phyloP scores from a whole-genome alignment of 768 basidiomycete species.

The Podaxis mareebaensis region DNA sequence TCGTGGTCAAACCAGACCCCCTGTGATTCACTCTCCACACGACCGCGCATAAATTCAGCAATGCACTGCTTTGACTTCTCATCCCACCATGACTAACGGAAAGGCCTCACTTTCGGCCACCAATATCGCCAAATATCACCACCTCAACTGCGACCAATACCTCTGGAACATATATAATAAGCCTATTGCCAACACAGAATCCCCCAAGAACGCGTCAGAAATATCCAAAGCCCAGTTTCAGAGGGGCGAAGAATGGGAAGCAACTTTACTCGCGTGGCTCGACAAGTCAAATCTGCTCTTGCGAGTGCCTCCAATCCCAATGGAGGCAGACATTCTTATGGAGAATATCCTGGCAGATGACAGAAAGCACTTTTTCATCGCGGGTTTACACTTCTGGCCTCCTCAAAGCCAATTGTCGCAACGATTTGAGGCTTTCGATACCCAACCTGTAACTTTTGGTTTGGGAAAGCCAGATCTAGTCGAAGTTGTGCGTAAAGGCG shows the following conservation, averaged over 20 bases:
- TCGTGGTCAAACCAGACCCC: not conserved
- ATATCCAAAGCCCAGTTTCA: constrained; percentile 39
- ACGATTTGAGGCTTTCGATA: constrained; percentile 33
- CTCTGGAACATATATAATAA: constrained; percentile 41
- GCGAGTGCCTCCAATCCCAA: constrained; percentile 36
- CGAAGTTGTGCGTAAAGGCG: constrained; percentile 37
- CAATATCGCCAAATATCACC: constrained; percentile 46
- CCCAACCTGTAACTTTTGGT: constrained; percentile 40
- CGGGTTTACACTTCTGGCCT: constrained; percentile 43
- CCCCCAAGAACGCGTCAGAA: constrained; percentile 21
- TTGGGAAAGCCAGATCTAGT: constrained; percentile 51
- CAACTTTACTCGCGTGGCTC: constrained; percentile 40
- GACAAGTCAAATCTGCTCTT: constrained; percentile 40
- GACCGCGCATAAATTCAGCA: constrained; percentile 1
- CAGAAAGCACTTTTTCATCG: constrained; percentile 45
- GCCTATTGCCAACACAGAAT: constrained; percentile 14
- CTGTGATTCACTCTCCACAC: constrained; percentile 11
- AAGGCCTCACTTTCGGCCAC: constrained; percentile 43
- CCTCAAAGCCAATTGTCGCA: constrained; percentile 34
- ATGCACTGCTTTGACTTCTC: not conserved
- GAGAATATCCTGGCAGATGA: constrained; percentile 46
- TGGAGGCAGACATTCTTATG: constrained; percentile 32
- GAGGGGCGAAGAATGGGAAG: constrained; percentile 49
- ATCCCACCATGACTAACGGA: constrained; percentile 27
- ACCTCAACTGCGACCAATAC: constrained; percentile 47